Evolutionary conservation across 2,329 filamentous ascomycete genomes (phyloP).

Genomic region (Ampelomyces quisqualis): DNA sequence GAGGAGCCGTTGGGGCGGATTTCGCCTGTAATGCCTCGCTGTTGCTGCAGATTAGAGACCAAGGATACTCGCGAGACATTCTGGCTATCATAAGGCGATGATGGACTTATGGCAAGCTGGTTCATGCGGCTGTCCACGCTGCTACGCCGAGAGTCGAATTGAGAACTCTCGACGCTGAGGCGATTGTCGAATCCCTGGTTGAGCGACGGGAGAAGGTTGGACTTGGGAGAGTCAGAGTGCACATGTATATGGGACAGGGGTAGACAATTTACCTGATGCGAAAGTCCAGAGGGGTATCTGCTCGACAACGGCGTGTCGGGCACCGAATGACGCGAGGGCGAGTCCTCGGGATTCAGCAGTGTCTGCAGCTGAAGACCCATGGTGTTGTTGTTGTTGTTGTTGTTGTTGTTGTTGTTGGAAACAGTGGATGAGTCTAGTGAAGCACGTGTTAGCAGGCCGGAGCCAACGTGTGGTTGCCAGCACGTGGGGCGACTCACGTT

Average conservation of each 20-base stretch:
- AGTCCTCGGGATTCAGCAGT: constrained; percentile 52
- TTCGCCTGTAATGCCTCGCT: constrained; percentile 49
- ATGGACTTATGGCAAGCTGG: constrained; percentile 66
- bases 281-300: constrained; percentile 35
- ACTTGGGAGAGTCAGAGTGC: constrained; percentile 29
- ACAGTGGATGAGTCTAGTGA: constrained; percentile 46
- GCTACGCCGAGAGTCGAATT: constrained; percentile 66
- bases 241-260: not conserved
- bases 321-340: constrained; percentile 46
- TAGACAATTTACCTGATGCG: constrained; percentile 28
- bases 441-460: constrained; percentile 10
- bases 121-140: constrained; percentile 77
- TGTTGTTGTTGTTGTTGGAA: too few species aligned
- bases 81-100: constrained; percentile 72
- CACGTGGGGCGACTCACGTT: constrained; percentile 46
- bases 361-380: constrained; percentile 53
- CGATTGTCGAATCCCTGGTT: constrained; percentile 55
- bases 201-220: constrained; percentile 55
- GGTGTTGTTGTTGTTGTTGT: too few species aligned
- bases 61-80: constrained; percentile 76
- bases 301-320: constrained; percentile 48
- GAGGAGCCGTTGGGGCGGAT: constrained; percentile 47
- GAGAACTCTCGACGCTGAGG: constrained; percentile 52
- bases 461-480: constrained; percentile 6
- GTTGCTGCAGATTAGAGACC: constrained; percentile 68